phyloP scores from a whole-genome alignment of 352 stramenopile species.

The Phytophthora cactorum region DNA sequence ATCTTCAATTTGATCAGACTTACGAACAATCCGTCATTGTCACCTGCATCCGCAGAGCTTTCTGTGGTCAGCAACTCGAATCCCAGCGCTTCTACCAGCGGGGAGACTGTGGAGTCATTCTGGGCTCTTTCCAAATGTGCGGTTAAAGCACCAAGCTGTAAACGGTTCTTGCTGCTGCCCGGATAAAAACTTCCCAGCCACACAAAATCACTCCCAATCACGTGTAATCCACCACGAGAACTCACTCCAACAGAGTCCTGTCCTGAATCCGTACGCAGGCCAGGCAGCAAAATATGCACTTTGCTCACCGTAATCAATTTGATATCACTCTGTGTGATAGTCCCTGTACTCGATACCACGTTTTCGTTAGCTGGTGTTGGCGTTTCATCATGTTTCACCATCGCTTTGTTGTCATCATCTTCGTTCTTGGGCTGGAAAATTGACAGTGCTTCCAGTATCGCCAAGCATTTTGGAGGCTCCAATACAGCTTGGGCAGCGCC shows the following conservation, averaged over 20 bases:
- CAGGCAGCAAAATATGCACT: slow-evolving; percentile 31
- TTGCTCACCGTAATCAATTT: slow-evolving; percentile 46
- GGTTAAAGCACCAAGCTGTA: slow-evolving; percentile 32
- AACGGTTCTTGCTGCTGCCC: slow-evolving; percentile 6
- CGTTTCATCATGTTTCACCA: background rate
- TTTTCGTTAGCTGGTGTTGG: slow-evolving; percentile 1
- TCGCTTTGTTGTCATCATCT: slow-evolving; percentile 4
- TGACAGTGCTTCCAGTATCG: slow-evolving; percentile 33
- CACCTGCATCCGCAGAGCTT: slow-evolving; percentile 24
- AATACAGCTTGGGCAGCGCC: slow-evolving; percentile 32
- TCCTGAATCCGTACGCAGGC: background rate
- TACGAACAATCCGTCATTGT: slow-evolving; percentile 22
- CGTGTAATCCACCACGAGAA: slow-evolving; percentile 15
- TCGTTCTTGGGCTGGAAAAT: slow-evolving; percentile 20
- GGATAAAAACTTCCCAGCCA: slow-evolving; percentile 24
- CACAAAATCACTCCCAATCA: slow-evolving; percentile 30
- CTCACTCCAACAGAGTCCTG: background rate
- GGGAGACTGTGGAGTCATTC: background rate
- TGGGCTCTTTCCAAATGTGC: slow-evolving; percentile 12
- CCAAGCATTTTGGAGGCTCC: slow-evolving; percentile 34
- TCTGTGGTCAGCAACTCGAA: slow-evolving; percentile 33
- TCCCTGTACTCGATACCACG: slow-evolving; percentile 1
- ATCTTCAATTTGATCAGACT: slow-evolving; percentile 34
- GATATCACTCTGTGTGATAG: slow-evolving; percentile 25
- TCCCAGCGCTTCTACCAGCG: slow-evolving; percentile 30